Evolutionary conservation across 257 asterid genomes (phyloP).

Genomic region (Solanum raphanifolium): DNA sequence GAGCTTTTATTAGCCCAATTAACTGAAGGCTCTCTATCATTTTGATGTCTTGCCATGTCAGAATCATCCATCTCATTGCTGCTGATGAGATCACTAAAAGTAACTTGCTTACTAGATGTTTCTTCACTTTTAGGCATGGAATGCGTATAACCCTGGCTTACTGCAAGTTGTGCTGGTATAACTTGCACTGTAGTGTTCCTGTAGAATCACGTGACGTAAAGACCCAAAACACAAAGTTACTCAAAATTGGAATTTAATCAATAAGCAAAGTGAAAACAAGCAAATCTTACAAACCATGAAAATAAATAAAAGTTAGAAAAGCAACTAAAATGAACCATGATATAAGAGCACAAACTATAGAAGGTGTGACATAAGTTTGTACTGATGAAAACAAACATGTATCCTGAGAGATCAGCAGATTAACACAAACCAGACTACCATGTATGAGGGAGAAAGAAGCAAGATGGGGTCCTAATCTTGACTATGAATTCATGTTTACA

Average conservation of each 20-base stretch:
- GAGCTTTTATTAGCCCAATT: slow-evolving; percentile 51
- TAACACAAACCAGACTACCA: background rate
- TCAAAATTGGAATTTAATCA: background rate
- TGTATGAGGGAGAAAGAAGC: background rate
- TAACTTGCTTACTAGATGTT: slow-evolving; percentile 58
- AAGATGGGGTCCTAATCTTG: background rate
- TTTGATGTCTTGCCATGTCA: slow-evolving; percentile 44
- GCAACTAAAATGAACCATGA: background rate
- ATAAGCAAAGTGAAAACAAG: background rate
- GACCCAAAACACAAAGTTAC: slow-evolving; percentile 1
- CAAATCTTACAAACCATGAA: background rate
- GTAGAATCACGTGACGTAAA: slow-evolving; percentile 5
- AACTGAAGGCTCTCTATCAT: slow-evolving; percentile 46
- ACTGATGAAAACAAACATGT: background rate
- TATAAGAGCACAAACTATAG: background rate
- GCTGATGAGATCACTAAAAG: slow-evolving; percentile 74
- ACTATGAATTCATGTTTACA: background rate
- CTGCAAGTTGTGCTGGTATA: slow-evolving; percentile 31
- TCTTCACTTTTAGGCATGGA: slow-evolving; percentile 38
- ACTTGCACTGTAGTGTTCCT: slow-evolving; percentile 43
- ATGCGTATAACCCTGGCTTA: slow-evolving; percentile 32
- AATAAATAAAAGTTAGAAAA: background rate
- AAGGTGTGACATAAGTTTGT: background rate
- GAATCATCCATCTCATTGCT: slow-evolving; percentile 59
- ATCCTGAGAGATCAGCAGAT: background rate